A percentile compares a stretch with the other conserved stretches of the same genome.
These are phyloP conservation scores for Penicillium desertorum DNA, from an alignment of 495 filamentous ascomycete species.

Conservation along the genomic window DNA sequence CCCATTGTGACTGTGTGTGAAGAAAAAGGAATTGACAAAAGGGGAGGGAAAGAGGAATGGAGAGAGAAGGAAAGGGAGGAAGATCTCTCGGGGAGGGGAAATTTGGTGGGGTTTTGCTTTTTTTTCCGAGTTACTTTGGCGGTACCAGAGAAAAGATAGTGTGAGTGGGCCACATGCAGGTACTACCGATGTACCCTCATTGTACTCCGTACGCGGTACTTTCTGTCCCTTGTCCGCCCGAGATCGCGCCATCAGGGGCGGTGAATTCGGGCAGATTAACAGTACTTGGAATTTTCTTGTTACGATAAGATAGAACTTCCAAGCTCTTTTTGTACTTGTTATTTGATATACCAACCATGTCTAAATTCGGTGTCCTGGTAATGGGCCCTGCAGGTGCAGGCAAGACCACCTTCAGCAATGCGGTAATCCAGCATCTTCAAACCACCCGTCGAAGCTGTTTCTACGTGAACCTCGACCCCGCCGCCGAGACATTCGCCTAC, in stretches of 20 bases:
- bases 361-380: conserved; percentile 89
- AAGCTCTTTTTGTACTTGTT: not conserved
- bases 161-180: conserved; percentile 18
- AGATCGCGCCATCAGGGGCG: conserved; percentile 34
- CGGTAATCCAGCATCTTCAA: conserved; percentile 87
- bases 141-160: conserved; percentile 13
- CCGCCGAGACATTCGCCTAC: conserved; percentile 88
- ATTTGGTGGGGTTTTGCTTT: conserved; percentile 32
- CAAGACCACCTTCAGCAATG: conserved; percentile 94
- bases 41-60: conserved; percentile 16
- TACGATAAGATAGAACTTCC: conserved; percentile 16
- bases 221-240: conserved; percentile 9
- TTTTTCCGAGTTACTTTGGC: conserved; percentile 18
- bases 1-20: conserved; percentile 56
- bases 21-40: conserved; percentile 16
- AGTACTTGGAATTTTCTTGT: conserved; percentile 16
- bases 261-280: conserved; percentile 18
- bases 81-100: conserved; percentile 20
- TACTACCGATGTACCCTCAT: conserved; percentile 20
- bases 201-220: conserved; percentile 8
- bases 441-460: conserved; percentile 86
- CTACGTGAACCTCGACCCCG: conserved; percentile 98
- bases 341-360: conserved; percentile 55
- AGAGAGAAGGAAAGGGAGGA: conserved; percentile 18
- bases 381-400: conserved; percentile 91